Evolutionary conservation across 257 asterid species (phyloP).

Genomic region (Nemophila menziesii): DNA sequence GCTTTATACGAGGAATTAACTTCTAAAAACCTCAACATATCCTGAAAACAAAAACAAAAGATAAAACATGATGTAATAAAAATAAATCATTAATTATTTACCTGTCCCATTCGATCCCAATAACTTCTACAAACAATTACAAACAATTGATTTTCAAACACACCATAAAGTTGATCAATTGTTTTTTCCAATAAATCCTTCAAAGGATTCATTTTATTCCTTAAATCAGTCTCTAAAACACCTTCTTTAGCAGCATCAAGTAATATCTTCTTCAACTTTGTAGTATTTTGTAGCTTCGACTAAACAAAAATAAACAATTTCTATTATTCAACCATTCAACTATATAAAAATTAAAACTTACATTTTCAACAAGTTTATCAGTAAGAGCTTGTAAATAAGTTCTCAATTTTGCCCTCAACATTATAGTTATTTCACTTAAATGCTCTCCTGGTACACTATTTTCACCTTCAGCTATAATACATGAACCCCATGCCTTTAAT

Average conservation of each 20-base stretch:
- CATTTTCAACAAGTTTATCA: slow-evolving; percentile 83
- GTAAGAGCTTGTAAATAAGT: slow-evolving; percentile 65
- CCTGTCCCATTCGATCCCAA: slow-evolving; percentile 99
- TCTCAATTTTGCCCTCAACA: slow-evolving; percentile 76
- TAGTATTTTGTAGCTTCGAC: slow-evolving; percentile 52
- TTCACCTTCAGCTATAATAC: slow-evolving; percentile 64
- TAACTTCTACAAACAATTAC: slow-evolving; percentile 60
- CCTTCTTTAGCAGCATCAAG: slow-evolving; percentile 70
- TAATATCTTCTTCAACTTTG: slow-evolving; percentile 73
- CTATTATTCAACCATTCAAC: background rate
- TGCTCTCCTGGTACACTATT: slow-evolving; percentile 56
- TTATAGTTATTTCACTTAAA: slow-evolving; percentile 75
- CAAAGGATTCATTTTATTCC: slow-evolving; percentile 61
- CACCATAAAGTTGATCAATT: slow-evolving; percentile 46
- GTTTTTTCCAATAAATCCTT: slow-evolving; percentile 52
- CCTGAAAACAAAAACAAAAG: slow-evolving; percentile 30
- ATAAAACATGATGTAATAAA: background rate
- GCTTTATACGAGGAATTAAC: slow-evolving; percentile 76
- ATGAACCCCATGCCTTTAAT: slow-evolving; percentile 70
- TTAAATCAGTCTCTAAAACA: slow-evolving; percentile 52
- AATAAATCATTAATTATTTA: background rate
- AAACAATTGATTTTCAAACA: slow-evolving; percentile 66
- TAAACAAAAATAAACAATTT: too few relatives aligned
- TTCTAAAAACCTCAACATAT: slow-evolving; percentile 56
- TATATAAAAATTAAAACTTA: too few relatives aligned